A percentile compares a stretch with the other conserved stretches of the same genome.
Conservation (phyloP, 73 alveolate genomes). For the Paramecium octaurelia region DNA sequence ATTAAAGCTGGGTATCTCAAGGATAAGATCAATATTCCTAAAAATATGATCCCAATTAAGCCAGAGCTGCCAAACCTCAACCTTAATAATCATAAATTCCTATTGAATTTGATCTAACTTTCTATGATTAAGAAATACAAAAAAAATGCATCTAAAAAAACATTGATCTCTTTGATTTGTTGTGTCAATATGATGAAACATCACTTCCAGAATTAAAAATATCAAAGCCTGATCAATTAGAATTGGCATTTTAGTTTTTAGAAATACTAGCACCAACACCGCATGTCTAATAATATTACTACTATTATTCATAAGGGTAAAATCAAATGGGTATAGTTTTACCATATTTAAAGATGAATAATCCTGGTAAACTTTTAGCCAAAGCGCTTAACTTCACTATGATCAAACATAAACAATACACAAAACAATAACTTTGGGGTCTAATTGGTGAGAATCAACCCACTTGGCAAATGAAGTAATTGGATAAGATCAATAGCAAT, state of each 20-base stretch:
- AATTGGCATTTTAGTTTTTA: not conserved
- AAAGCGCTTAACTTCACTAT: constrained; percentile 29
- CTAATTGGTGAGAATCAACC: not conserved
- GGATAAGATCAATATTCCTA: not conserved
- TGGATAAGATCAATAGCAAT: not conserved
- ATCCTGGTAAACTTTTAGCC: constrained; percentile 16
- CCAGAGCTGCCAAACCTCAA: not conserved
- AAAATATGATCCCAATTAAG: not conserved
- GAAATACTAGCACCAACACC: constrained; percentile 5
- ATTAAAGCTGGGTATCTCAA: not conserved
- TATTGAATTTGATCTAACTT: not conserved
- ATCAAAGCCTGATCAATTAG: not conserved
- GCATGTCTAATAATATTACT: not conserved
- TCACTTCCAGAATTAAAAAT: constrained; percentile 8
- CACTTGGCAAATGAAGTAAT: not conserved
- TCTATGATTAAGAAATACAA: not conserved
- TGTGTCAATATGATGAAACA: constrained; percentile 40
- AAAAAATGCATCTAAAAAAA: not conserved
- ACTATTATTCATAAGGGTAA: not conserved
- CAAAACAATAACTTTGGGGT: not conserved
- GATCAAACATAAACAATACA: not conserved
- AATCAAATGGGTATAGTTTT: not conserved
- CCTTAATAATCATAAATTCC: not conserved
- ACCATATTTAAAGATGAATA: not conserved
- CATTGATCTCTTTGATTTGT: not conserved